Base-by-base conservation (phyloP, 1,284 basidiomycete genomes). In the Cerioporus squamosus region DNA sequence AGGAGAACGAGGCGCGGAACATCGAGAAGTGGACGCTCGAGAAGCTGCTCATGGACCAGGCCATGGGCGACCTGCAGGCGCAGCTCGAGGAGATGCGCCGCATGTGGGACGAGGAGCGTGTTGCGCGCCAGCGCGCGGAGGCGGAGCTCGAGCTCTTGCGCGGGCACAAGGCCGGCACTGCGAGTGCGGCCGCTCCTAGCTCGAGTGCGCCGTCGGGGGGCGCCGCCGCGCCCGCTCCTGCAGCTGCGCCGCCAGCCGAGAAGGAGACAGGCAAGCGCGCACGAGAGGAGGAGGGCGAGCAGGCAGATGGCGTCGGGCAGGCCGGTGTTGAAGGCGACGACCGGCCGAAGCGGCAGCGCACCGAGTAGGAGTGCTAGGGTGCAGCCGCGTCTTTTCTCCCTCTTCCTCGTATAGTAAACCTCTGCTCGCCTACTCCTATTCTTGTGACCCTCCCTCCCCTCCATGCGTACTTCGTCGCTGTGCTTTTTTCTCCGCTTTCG, bases 1-100 rank as follows among this genome's bases (percentile, higher is more conserved):
- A 95, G 70, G 91, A 94, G 74, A 93, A 93, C 74, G 93, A 95
- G 72, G 91, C 91, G 22, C 85, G 88, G 44, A 94, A 95, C 66
- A 94, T 95, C 65, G 94, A 96, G 73, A 93, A 93, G 71, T 95
- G 94, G 94, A 94, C 94, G n/a, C 77, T 96, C 39, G 94, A 96
- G 77, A 95, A 95, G 75, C 73, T 95, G 44, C 78, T 95, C 54
- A 94, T 93, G 90, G 94, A 96, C 70, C 94, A 95, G 74, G 91
- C 90, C 2, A 93, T 93, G 90, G 89, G 90, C 20, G 90, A 93
- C 67, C 74, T 93, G 55, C 90, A 93, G 72, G 83, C 85, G 23
- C 90, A 92, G 70, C 77, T 92, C 10, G 90, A 91, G 67, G 90
- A 92, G 72, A 79, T 90, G 72, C 83, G 88, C 65, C 77, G 86